phyloP scores from a whole-genome alignment of 257 asterid genomes.

The Forsythia viridissima region DNA sequence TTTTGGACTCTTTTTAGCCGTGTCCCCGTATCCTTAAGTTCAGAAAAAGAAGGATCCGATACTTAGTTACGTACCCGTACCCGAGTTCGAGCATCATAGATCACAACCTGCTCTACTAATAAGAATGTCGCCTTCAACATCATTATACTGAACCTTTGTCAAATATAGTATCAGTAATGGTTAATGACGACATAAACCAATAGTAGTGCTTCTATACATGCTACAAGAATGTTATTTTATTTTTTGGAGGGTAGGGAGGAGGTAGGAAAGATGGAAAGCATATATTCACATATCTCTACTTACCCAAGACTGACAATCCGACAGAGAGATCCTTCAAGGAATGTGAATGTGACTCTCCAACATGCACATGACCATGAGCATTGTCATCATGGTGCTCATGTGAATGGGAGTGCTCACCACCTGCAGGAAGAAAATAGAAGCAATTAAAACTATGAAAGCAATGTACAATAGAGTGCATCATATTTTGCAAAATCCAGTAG shows the following conservation, averaged over 20 bases:
- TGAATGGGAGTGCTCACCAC: slow-evolving; percentile 83
- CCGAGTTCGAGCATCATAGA: too few relatives aligned
- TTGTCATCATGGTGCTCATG: slow-evolving; percentile 65
- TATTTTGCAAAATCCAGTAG: neutral
- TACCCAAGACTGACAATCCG: slow-evolving; percentile 87
- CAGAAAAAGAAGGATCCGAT: too few relatives aligned
- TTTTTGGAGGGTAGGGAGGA: neutral
- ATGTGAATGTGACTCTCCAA: slow-evolving; percentile 79
- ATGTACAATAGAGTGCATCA: slow-evolving; percentile 11
- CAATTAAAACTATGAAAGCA: slow-evolving; percentile 6
- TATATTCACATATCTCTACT: slow-evolving; percentile 25
- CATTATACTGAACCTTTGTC: neutral
- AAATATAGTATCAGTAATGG: neutral
- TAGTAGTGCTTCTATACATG: neutral
- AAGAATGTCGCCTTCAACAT: neutral
- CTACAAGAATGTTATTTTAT: neutral
- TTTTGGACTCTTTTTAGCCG: too few relatives aligned
- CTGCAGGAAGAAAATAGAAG: slow-evolving; percentile 43
- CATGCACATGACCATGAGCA: slow-evolving; percentile 50
- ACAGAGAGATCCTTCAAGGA: slow-evolving; percentile 86
- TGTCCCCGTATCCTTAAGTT: too few relatives aligned
- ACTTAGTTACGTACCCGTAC: too few relatives aligned
- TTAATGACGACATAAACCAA: neutral
- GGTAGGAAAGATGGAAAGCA: neutral
- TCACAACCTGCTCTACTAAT: neutral